Evolutionary conservation across 169 alveolate genomes (phyloP).

Genomic region (Neospora caninum): DNA sequence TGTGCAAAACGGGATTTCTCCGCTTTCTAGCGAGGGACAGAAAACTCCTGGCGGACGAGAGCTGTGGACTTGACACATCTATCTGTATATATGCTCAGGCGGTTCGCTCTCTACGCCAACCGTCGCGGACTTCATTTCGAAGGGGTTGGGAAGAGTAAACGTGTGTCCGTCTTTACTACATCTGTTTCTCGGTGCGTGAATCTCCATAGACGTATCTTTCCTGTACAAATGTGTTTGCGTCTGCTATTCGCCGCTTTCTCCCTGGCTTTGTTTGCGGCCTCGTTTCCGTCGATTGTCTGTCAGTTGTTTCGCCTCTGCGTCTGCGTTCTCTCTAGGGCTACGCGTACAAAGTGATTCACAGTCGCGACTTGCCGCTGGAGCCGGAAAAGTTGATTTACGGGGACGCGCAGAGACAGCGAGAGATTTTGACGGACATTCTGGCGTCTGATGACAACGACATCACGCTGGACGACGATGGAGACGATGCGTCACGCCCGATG

Average conservation of each 20-base stretch:
- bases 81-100: too few species aligned
- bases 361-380: slow-evolving; percentile 57
- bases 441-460: slow-evolving; percentile 55
- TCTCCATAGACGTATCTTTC: not conserved
- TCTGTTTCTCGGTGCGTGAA: not conserved
- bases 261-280: not conserved
- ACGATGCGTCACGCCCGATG: not conserved
- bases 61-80: too few species aligned
- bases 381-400: slow-evolving; percentile 57
- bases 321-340: slow-evolving; percentile 45
- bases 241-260: not conserved
- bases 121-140: too few species aligned
- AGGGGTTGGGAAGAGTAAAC: not conserved
- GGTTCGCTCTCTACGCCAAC: too few species aligned
- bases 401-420: slow-evolving; percentile 49
- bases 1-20: too few species aligned
- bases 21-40: too few species aligned
- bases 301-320: not conserved
- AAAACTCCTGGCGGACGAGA: too few species aligned
- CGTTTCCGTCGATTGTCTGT: not conserved
- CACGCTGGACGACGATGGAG: slow-evolving; percentile 67
- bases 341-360: slow-evolving; percentile 66
- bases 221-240: not conserved
- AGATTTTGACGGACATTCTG: slow-evolving; percentile 51
- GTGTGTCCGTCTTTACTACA: not conserved